A percentile compares a stretch with the other conserved stretches of the same genome.
Conservation (phyloP, 306 rosid genomes). For the Quercus robur region DNA sequence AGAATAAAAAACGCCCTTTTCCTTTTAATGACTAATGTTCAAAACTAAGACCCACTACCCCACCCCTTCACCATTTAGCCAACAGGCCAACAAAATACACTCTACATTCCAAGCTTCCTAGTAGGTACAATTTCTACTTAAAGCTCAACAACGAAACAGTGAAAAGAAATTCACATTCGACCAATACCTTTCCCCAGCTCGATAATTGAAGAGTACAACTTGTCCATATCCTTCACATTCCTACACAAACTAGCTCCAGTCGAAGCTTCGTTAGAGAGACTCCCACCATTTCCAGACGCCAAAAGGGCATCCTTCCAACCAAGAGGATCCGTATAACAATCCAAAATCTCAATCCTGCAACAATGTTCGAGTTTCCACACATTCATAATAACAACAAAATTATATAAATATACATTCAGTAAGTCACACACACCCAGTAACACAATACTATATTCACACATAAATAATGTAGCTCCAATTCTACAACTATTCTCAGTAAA, state of each 20-base stretch:
- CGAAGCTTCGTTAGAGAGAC: conserved; percentile 36
- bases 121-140: background rate
- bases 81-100: background rate
- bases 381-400: background rate
- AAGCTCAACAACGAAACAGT: background rate
- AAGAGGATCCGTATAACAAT: conserved; percentile 95
- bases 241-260: conserved; percentile 36
- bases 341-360: conserved; percentile 82
- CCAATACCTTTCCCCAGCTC: conserved; percentile 68
- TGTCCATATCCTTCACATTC: conserved; percentile 62
- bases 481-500: background rate
- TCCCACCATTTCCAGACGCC: conserved; percentile 30
- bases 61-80: background rate
- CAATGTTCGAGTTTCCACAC: background rate
- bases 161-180: background rate
- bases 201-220: conserved; percentile 43
- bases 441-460: too few relatives aligned
- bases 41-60: background rate
- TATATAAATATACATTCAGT: background rate
- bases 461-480: too few relatives aligned
- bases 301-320: conserved; percentile 72
- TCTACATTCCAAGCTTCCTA: background rate
- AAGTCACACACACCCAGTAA: too few relatives aligned
- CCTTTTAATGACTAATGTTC: background rate
- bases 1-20: background rate